Percentiles rank a stretch among this genome's conserved stretches.
Evolutionary conservation across 352 stramenopile species (phyloP).

Genomic region (Phytophthora citrophthora): DNA sequence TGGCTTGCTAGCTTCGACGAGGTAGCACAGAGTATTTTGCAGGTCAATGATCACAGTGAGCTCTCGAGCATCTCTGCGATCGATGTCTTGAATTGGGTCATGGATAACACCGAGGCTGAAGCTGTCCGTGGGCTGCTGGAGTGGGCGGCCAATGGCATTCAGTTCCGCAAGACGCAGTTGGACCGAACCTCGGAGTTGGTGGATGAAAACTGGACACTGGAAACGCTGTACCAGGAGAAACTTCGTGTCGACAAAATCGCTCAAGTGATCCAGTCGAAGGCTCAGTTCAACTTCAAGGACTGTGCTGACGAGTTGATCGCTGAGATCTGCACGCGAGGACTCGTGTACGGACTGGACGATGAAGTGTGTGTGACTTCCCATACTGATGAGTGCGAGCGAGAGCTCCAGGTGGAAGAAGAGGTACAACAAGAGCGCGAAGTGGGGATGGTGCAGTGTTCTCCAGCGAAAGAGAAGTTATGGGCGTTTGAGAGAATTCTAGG

Average conservation of each 20-base stretch:
- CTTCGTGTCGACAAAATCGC: constrained; percentile 38
- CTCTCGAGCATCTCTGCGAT: constrained; percentile 24
- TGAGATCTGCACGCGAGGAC: constrained; percentile 22
- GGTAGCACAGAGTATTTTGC: constrained; percentile 57
- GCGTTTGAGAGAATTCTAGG: constrained; percentile 19
- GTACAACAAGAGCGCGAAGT: constrained; percentile 42
- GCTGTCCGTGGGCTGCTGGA: constrained; percentile 68
- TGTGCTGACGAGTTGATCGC: constrained; percentile 4
- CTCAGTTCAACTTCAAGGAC: not conserved
- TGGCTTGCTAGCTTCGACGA: constrained; percentile 74
- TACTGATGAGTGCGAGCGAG: constrained; percentile 60
- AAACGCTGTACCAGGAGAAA: constrained; percentile 41
- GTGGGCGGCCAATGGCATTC: constrained; percentile 82
- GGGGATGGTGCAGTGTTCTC: constrained; percentile 2
- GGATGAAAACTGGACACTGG: constrained; percentile 56
- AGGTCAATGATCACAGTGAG: constrained; percentile 10
- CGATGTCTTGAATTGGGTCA: constrained; percentile 86
- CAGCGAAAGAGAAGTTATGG: constrained; percentile 27
- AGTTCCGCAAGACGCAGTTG: constrained; percentile 53
- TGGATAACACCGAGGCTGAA: constrained; percentile 84
- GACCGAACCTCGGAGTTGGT: constrained; percentile 37
- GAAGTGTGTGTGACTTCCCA: constrained; percentile 48
- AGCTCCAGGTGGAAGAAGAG: constrained; percentile 64
- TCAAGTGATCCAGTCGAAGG: constrained; percentile 40
- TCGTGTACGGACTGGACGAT: constrained; percentile 45